Percentiles rank a stretch among this genome's conserved stretches.
Conservation (phyloP, 371 early-diverging fungal genomes). For the Zancudomyces culisetae region DNA sequence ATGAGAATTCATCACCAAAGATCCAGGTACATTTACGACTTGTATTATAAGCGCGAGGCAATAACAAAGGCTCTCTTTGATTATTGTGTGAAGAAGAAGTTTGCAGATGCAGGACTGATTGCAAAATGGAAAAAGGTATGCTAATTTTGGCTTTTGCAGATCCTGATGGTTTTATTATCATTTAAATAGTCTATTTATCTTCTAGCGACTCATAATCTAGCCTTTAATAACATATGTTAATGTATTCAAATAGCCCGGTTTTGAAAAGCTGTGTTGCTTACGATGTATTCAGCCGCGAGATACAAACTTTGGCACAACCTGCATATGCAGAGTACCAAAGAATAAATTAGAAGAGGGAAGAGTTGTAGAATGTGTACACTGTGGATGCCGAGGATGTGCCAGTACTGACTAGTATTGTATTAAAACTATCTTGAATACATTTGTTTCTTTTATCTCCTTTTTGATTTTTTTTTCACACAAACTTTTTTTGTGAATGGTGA, state of each 20-base stretch:
- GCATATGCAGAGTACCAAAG: slow-evolving; percentile 95
- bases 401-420: slow-evolving; percentile 18
- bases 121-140: slow-evolving; percentile 94
- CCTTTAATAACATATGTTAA: not conserved
- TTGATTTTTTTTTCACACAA: too few relatives aligned
- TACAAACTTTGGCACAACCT: slow-evolving; percentile 93
- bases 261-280: slow-evolving; percentile 94
- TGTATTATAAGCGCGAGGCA: slow-evolving; percentile 83
- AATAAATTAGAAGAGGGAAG: slow-evolving; percentile 72
- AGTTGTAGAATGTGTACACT: slow-evolving; percentile 82
- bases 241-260: slow-evolving; percentile 49
- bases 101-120: slow-evolving; percentile 86
- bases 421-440: not conserved
- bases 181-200: not conserved
- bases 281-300: slow-evolving; percentile 93
- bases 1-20: slow-evolving; percentile 95
- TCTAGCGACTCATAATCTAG: not conserved
- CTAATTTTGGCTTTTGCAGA: not conserved
- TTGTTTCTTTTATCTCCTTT: too few relatives aligned
- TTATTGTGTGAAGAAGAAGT: slow-evolving; percentile 72
- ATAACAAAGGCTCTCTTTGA: slow-evolving; percentile 85
- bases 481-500: too few relatives aligned
- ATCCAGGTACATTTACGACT: slow-evolving; percentile 86
- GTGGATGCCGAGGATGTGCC: slow-evolving; percentile 71
- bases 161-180: not conserved